Evolutionary conservation across 2,329 filamentous ascomycete species (phyloP).

Genomic region (Parastagonospora avenae): DNA sequence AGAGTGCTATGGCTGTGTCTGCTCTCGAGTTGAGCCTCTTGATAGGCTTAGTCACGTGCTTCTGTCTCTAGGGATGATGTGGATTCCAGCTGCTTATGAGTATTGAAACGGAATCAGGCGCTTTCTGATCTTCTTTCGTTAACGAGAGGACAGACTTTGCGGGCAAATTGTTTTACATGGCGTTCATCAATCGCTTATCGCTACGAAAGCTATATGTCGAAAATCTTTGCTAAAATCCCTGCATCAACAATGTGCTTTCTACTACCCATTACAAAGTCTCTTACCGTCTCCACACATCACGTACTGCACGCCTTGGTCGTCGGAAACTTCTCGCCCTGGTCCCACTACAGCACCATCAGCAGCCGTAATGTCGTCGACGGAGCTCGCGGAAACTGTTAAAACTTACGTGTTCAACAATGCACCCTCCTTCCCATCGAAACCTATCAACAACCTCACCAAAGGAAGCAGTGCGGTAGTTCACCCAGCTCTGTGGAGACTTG

Average conservation of each 20-base stretch:
- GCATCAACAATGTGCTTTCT: not conserved
- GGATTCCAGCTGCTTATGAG: no score
- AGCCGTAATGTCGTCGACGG: not conserved
- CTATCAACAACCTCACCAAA: slow-evolving; percentile 37
- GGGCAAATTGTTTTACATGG: no score
- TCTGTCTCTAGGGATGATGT: no score
- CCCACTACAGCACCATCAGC: slow-evolving; percentile 23
- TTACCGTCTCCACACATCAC: not conserved
- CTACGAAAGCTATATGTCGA: no score
- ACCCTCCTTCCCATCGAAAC: slow-evolving; percentile 38
- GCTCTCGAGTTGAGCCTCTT: no score
- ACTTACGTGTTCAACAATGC: slow-evolving; percentile 42
- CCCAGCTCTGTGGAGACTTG: slow-evolving; percentile 28
- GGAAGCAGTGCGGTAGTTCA: slow-evolving; percentile 26
- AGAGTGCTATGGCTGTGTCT: no score
- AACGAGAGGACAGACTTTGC: no score
- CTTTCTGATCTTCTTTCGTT: no score
- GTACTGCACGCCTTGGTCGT: not conserved
- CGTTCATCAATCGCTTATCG: no score
- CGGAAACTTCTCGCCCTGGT: slow-evolving; percentile 30
- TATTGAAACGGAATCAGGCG: no score
- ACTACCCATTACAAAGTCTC: not conserved
- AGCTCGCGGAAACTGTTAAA: not conserved
- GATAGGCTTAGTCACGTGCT: no score
- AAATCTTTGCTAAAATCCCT: not conserved